Evolutionary conservation across 176 grass and related monocot species (phyloP), one percentile per base, ranked within the genome.

Genomic region (Ananas comosus): DNA sequence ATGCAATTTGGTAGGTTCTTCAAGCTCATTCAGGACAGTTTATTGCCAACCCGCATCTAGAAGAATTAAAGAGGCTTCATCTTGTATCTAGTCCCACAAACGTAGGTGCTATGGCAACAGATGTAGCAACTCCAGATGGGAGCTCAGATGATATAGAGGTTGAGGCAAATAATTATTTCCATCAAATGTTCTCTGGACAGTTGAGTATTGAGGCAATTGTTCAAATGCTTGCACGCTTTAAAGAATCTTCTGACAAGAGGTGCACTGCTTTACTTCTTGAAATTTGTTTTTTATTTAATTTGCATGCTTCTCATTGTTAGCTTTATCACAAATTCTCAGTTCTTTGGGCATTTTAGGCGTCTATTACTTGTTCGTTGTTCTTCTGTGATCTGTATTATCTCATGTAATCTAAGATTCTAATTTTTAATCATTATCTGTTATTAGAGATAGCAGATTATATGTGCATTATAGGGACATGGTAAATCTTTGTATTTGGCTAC

Each of bases 151-250:
- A 89, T 65, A 80, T 90, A 54, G 89, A 96, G 70, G 18, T 59
- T 52, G 86, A 87, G 65, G 86, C 85, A 49, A 92, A 96, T 68
- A 63, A 56, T 71, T 92, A 92, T 78, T 96, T 96, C 79, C 89
- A 85, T 49, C 89, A 96, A 68, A 89, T 96, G 93, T 96, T 96
- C 76, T 84, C 89, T 80, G 93, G 79, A 59, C 84, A 90, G 67
- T 78, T 96, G 68, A 81, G 54, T 76, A 72, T 83, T 76, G 93
- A 96, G 67, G 76, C 82, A 73, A 96, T 92, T 83, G 73, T 96
- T 75, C 89, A 96, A 80, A 96, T 87, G 89, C 93, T 96, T 74
- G 52, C 74, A 67, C 83, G 86, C 63, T 96, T 92, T 73, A 92
- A 92, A 85, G 93, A 96, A 77, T 96, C 93, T 63, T 79, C 82